Evolutionary conservation across 1,139 yeast genomes (phyloP).

Genomic region (Scheffersomyces quercinus): DNA sequence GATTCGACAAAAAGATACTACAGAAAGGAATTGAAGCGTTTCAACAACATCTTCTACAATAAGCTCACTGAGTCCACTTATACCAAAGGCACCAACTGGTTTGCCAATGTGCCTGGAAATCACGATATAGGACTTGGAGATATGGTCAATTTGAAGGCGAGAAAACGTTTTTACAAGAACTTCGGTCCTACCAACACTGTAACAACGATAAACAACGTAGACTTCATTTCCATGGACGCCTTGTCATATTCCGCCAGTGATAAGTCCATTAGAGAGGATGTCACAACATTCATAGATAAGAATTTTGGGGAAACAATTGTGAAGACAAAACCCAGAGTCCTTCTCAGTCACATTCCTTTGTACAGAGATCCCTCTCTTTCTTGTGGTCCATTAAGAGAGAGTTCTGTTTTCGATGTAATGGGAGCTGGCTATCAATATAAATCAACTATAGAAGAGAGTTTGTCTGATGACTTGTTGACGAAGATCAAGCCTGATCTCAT

Average conservation of each 20-base stretch:
- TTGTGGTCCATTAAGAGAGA: slow-evolving; percentile 53
- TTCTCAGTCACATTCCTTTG: slow-evolving; percentile 53
- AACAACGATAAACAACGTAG: slow-evolving; percentile 36
- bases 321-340: slow-evolving; percentile 31
- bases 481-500: slow-evolving; percentile 41
- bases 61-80: slow-evolving; percentile 15
- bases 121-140: slow-evolving; percentile 60
- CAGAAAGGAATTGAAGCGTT: slow-evolving; percentile 35
- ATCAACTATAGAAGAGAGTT: slow-evolving; percentile 38
- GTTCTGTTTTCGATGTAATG: slow-evolving; percentile 18
- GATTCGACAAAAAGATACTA: slow-evolving; percentile 43
- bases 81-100: slow-evolving; percentile 25
- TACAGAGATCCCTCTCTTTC: slow-evolving; percentile 34
- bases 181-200: slow-evolving; percentile 46
- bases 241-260: slow-evolving; percentile 41
- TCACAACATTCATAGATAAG: slow-evolving; percentile 31
- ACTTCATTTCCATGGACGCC: slow-evolving; percentile 47
- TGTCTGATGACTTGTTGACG: slow-evolving; percentile 29
- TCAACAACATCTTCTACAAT: slow-evolving; percentile 36
- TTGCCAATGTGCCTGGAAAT: slow-evolving; percentile 51
- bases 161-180: slow-evolving; percentile 35
- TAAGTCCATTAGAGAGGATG: slow-evolving; percentile 24
- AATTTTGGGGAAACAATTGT: slow-evolving; percentile 10
- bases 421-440: slow-evolving; percentile 54
- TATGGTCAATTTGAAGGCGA: slow-evolving; percentile 39